Evolutionary conservation across 2,329 filamentous ascomycete genomes (phyloP), one percentile per base, ranked within the genome.

Genomic region (Cercospora brassicicola): DNA sequence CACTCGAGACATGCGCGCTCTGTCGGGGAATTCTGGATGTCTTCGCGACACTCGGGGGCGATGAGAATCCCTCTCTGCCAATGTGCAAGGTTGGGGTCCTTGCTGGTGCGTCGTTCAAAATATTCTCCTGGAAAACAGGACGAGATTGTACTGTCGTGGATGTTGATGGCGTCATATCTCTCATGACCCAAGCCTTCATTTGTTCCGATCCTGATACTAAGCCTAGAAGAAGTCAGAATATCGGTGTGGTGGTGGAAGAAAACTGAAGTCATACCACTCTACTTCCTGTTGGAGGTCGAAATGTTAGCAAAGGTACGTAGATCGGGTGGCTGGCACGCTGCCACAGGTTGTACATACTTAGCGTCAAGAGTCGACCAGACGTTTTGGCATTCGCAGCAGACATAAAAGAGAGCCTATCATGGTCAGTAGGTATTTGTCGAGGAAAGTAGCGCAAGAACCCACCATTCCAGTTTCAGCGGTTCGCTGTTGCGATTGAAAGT

Each of bases 381-480:
- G 79, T 94, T 89, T 81, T 93, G 93, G 82, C 95, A 99, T 69
- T 90, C 88, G 84, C 92, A 95, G 85, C 95, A 99, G 65, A 99
- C 95, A 72, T 81, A 85, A 76, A 84, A 85, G 51, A 85, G 80
- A 76, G 82, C 82, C 83, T 85, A 70, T 0, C 33, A 33, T 56
- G 36, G 28, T 20, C 9, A 56, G 69, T 51, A 71, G 64, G 15
- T 33, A 66, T 67, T 7, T 67, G 51, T 56, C 63, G 76, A 51
- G 36, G 48, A 42, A 51, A 3, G 28, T 28, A 26, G n/a, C 15
- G 18, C 36, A 7, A 26, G 9, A 23, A 74, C 91, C 85, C 82
- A 98, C 95, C 95, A 99, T 99, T 83, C 95, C 95, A 55, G 95
- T 99, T 81, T 98, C 94, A 59, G 93, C 92, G 74, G 91, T 97